Conservation (phyloP, 2,329 filamentous ascomycete genomes). For the Colletotrichum cuscutae region DNA sequence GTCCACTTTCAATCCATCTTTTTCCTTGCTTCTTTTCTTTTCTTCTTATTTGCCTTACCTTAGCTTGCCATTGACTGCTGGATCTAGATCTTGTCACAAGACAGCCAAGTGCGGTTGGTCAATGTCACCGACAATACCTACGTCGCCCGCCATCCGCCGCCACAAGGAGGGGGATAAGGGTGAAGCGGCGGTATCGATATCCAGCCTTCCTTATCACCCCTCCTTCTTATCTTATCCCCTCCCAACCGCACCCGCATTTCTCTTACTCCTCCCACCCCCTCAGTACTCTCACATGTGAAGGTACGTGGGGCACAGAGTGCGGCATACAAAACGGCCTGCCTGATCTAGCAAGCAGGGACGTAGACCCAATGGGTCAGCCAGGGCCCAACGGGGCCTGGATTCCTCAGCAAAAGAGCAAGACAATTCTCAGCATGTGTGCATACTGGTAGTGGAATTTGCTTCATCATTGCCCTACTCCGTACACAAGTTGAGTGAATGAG, state of each 20-base stretch:
- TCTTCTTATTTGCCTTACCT: not conserved
- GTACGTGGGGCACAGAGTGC: not conserved
- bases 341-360: slow-evolving; percentile 8
- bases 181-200: slow-evolving; percentile 1
- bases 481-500: not conserved
- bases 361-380: not conserved
- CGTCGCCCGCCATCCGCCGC: not conserved
- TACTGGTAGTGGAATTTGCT: not conserved
- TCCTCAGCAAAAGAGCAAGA: not conserved
- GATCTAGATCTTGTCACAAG: not conserved
- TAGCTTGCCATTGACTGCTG: not conserved
- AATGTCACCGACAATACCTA: not conserved
- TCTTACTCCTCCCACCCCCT: no score
- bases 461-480: not conserved
- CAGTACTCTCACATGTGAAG: slow-evolving; percentile 15
- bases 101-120: not conserved
- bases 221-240: slow-evolving; percentile 8
- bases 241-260: not conserved
- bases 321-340: slow-evolving; percentile 15
- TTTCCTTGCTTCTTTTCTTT: no score
- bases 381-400: not conserved
- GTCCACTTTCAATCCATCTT: not conserved
- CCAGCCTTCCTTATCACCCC: slow-evolving; percentile 6
- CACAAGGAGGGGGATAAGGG: not conserved
- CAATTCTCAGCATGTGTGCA: not conserved